Evolutionary conservation across 2,329 filamentous ascomycete species (phyloP).

Genomic region (Penicillium sp.): DNA sequence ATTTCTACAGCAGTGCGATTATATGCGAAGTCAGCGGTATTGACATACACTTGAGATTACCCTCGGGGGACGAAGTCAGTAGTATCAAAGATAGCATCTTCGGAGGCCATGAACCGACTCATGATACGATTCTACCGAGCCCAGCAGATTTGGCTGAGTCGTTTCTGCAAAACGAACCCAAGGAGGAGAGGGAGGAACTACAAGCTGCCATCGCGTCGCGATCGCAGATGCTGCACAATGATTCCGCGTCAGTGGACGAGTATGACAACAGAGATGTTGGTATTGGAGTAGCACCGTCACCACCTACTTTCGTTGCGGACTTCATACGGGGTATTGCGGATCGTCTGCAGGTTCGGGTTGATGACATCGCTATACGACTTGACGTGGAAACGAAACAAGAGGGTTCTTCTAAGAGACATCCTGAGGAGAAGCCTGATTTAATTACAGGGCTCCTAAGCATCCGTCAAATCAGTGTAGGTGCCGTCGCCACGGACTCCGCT

Average conservation of each 20-base stretch:
- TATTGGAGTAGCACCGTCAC: constrained; percentile 58
- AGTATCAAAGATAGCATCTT: constrained; percentile 37
- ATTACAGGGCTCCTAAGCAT: constrained; percentile 43
- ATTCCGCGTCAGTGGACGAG: constrained; percentile 51
- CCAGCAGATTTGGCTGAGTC: constrained; percentile 65
- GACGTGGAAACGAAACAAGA: constrained; percentile 53
- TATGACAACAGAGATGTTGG: constrained; percentile 54
- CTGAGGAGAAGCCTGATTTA: constrained; percentile 42
- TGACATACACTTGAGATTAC: constrained; percentile 69
- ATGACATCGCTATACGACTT: constrained; percentile 58
- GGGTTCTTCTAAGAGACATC: constrained; percentile 38
- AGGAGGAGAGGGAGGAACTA: constrained; percentile 61
- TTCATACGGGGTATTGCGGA: constrained; percentile 64
- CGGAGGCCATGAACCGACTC: constrained; percentile 32
- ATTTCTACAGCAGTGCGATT: constrained; percentile 86
- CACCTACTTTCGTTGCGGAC: constrained; percentile 64
- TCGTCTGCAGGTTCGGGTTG: constrained; percentile 59
- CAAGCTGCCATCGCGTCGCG: constrained; percentile 61
- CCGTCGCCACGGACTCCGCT: constrained; percentile 29
- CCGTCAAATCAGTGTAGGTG: constrained; percentile 40
- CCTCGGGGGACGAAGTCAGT: constrained; percentile 43
- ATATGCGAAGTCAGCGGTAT: constrained; percentile 81
- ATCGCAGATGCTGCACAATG: constrained; percentile 57
- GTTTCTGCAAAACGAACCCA: constrained; percentile 63
- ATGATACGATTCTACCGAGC: constrained; percentile 53